Percentiles rank a stretch among this genome's conserved stretches.
These are phyloP conservation scores for Moesziomyces sp. DNA, from an alignment of 1,284 basidiomycete species.

Conservation along the genomic window DNA sequence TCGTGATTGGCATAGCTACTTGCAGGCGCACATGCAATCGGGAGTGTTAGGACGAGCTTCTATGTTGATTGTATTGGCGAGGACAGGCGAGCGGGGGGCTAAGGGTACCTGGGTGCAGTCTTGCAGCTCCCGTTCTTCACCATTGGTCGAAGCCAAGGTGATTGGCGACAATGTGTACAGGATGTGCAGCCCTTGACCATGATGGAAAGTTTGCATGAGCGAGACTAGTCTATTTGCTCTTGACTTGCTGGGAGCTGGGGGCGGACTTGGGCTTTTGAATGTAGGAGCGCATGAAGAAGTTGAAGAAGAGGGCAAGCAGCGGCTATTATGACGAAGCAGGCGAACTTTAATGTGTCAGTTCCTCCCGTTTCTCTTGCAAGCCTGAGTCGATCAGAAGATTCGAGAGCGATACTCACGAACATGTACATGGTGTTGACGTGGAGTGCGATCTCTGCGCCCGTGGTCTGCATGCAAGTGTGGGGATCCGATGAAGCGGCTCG, in stretches of 20 bases:
- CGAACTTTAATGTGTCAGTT: not conserved
- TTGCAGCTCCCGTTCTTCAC: too few relatives aligned
- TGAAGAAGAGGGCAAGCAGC: slow-evolving; percentile 56
- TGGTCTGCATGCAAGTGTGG: slow-evolving; percentile 48
- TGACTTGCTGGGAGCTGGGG: not conserved
- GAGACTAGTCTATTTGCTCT: not conserved
- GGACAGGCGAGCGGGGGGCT: too few relatives aligned
- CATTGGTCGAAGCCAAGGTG: not conserved
- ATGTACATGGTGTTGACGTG: slow-evolving; percentile 60
- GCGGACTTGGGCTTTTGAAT: slow-evolving; percentile 17
- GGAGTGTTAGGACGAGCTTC: too few relatives aligned
- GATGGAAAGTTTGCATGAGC: not conserved
- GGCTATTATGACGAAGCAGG: slow-evolving; percentile 25
- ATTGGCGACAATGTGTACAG: too few relatives aligned
- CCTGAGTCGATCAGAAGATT: not conserved
- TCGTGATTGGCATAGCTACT: too few relatives aligned
- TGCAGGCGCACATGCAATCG: too few relatives aligned
- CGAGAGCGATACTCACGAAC: slow-evolving; percentile 39
- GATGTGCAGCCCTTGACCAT: not conserved
- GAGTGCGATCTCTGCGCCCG: slow-evolving; percentile 53
- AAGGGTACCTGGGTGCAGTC: too few relatives aligned
- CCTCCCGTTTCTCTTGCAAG: too few relatives aligned
- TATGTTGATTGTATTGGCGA: too few relatives aligned
- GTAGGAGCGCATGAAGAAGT: slow-evolving; percentile 59
- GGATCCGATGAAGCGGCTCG: slow-evolving; percentile 30